These are phyloP conservation scores for Pseudocercospora crystallina DNA, from an alignment of 2,329 filamentous ascomycete genomes.

Conservation along the genomic window DNA sequence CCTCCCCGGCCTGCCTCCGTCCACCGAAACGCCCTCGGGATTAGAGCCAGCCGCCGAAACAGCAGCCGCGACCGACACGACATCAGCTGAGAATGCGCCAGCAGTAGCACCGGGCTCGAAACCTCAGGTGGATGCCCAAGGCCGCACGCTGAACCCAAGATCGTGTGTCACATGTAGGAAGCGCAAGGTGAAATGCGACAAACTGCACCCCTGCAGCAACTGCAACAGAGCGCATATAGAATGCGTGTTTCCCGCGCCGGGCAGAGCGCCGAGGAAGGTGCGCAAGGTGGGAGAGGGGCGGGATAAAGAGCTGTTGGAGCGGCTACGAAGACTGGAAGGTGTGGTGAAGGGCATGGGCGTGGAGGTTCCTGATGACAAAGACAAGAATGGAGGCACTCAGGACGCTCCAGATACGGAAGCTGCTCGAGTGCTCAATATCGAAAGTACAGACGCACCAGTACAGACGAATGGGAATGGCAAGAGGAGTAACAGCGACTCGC, in stretches of 20 bases:
- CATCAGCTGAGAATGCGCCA: slow-evolving; percentile 7
- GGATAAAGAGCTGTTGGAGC: slow-evolving; percentile 67
- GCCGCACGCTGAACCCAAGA: slow-evolving; percentile 37
- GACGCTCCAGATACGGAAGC: background rate
- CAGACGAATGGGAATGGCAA: background rate
- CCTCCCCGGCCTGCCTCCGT: slow-evolving; percentile 25
- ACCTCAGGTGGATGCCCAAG: slow-evolving; percentile 32
- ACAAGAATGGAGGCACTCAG: background rate
- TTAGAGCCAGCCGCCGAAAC: background rate
- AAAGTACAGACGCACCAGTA: background rate
- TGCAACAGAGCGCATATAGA: slow-evolving; percentile 69
- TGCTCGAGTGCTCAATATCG: background rate
- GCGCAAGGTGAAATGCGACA: slow-evolving; percentile 75
- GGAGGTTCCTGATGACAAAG: slow-evolving; percentile 30
- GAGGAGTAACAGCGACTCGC: too few species aligned
- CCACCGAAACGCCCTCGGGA: slow-evolving; percentile 18
- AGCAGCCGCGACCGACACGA: slow-evolving; percentile 10
- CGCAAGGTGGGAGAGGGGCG: slow-evolving; percentile 62
- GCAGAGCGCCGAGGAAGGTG: slow-evolving; percentile 67
- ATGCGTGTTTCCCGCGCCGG: slow-evolving; percentile 73
- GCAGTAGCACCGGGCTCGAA: slow-evolving; percentile 9
- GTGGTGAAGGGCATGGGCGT: slow-evolving; percentile 65
- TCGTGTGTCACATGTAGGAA: slow-evolving; percentile 56
- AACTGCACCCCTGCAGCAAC: slow-evolving; percentile 73
- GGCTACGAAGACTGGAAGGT: slow-evolving; percentile 70